phyloP scores from a whole-genome alignment of 140 eudicot species.

The Cichorium intybus region DNA sequence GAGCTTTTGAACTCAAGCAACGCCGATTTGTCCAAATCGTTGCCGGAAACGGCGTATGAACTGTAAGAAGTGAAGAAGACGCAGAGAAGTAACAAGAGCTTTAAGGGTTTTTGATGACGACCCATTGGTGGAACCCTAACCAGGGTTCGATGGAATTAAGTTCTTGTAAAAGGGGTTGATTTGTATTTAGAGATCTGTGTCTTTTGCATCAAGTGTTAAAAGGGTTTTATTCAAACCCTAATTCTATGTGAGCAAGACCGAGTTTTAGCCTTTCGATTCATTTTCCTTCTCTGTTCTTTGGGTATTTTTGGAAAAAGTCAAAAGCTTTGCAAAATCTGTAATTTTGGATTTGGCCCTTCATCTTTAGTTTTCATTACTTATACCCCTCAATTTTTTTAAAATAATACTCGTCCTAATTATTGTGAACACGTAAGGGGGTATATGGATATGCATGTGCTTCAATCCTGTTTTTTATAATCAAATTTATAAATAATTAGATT shows the following conservation, averaged over 20 bases:
- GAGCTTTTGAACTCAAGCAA: slow-evolving; percentile 68
- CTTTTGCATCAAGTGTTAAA: not conserved
- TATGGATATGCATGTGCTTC: too few relatives aligned
- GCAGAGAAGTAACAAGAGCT: slow-evolving; percentile 31
- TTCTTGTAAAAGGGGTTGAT: not conserved
- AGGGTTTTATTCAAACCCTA: slow-evolving; percentile 32
- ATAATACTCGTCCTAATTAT: not conserved
- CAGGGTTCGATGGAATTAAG: slow-evolving; percentile 30
- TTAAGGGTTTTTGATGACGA: slow-evolving; percentile 44
- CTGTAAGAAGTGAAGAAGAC: slow-evolving; percentile 25
- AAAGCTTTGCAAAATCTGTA: not conserved
- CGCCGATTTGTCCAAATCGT: slow-evolving; percentile 61
- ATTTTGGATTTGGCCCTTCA: slow-evolving; percentile 8
- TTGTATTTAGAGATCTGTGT: not conserved
- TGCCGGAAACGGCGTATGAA: slow-evolving; percentile 28
- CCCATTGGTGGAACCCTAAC: slow-evolving; percentile 55
- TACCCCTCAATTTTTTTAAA: not conserved
- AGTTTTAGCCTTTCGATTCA: slow-evolving; percentile 15
- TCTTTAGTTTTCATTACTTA: slow-evolving; percentile 6
- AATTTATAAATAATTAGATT: too few relatives aligned
- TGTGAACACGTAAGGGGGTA: too few relatives aligned
- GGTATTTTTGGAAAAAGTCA: slow-evolving; percentile 5
- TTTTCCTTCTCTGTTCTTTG: slow-evolving; percentile 7
- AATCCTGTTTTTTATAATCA: too few relatives aligned
- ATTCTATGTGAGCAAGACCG: slow-evolving; percentile 13